These are phyloP conservation scores for Haberlea rhodopensis DNA, from an alignment of 257 asterid genomes.

Conservation along the genomic window DNA sequence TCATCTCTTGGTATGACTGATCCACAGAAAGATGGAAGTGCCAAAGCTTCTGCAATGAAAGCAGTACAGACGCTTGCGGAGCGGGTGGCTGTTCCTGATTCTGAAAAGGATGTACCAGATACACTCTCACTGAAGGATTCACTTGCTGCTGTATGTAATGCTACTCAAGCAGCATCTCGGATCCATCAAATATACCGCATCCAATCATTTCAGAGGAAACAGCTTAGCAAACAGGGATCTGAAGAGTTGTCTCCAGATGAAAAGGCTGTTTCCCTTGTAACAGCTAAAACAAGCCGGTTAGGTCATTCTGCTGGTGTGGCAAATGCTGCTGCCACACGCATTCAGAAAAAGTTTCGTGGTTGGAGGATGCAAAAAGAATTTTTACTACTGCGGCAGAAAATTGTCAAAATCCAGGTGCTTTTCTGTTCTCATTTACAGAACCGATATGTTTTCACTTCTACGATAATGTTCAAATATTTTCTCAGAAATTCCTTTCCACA, in stretches of 20 bases:
- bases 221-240: conserved; percentile 42
- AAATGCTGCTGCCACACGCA: conserved; percentile 74
- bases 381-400: conserved; percentile 65
- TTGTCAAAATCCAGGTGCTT: conserved; percentile 91
- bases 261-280: conserved; percentile 55
- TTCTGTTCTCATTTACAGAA: conserved; percentile 19
- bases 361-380: conserved; percentile 84
- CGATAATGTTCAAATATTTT: no score
- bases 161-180: conserved; percentile 92
- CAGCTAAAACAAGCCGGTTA: conserved; percentile 55
- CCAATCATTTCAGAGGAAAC: conserved; percentile 87
- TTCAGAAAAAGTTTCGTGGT: conserved; percentile 95
- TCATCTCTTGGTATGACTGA: conserved; percentile 58
- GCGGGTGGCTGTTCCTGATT: conserved; percentile 63
- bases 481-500: neutral
- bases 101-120: conserved; percentile 68
- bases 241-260: conserved; percentile 49
- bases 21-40: conserved; percentile 36
- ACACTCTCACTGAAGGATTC: conserved; percentile 81
- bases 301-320: conserved; percentile 50
- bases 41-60: conserved; percentile 41
- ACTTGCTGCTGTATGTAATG: conserved; percentile 87
- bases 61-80: conserved; percentile 64
- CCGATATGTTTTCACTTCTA: neutral
- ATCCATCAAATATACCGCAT: conserved; percentile 81